Conservation (phyloP, 345 rosid species). For the Geranium brycei region DNA sequence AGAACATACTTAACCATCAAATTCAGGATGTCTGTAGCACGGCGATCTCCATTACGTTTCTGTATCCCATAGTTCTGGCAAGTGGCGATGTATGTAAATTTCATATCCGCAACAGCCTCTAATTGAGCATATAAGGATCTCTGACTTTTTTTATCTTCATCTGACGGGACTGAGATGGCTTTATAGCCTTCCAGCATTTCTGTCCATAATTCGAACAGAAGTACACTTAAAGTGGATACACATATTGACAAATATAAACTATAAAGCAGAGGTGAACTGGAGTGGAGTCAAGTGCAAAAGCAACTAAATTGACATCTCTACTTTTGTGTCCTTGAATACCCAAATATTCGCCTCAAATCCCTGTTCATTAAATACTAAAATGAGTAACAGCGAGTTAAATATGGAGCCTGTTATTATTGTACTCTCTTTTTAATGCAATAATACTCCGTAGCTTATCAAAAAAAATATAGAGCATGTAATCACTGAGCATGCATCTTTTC, state of each 20-base stretch:
- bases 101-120: constrained; percentile 94
- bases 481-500: too few relatives aligned
- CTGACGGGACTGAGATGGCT: constrained; percentile 67
- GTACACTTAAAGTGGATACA: background rate
- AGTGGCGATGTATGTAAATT: constrained; percentile 92
- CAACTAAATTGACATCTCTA: background rate
- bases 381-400: background rate
- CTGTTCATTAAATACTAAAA: background rate
- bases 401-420: too few relatives aligned
- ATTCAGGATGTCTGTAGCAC: constrained; percentile 88
- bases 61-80: constrained; percentile 93
- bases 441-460: too few relatives aligned
- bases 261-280: too few relatives aligned
- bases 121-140: constrained; percentile 67
- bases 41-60: constrained; percentile 85
- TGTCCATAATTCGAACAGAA: constrained; percentile 18
- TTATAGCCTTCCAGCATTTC: constrained; percentile 93
- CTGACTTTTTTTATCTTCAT: constrained; percentile 81
- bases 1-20: constrained; percentile 92
- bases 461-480: too few relatives aligned
- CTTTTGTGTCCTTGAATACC: background rate
- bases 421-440: too few relatives aligned
- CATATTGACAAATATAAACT: too few relatives aligned
- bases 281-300: background rate
- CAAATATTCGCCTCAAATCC: background rate